Conservation (phyloP, 2,329 filamentous ascomycete species). For the Lachnellula suecica region DNA sequence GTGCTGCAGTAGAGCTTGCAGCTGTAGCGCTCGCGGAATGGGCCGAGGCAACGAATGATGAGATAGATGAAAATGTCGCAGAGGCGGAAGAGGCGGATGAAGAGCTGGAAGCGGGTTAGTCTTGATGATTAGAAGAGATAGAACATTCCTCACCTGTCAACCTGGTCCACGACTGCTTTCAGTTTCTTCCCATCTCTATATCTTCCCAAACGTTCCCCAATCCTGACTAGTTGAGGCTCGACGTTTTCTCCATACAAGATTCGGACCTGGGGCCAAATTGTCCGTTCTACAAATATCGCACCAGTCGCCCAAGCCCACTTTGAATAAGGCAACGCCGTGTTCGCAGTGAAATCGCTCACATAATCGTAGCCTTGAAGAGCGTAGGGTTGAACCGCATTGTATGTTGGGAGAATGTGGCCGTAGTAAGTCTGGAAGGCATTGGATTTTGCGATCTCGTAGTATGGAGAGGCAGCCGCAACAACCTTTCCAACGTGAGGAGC, state of each 20-base stretch:
- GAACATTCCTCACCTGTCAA: constrained; percentile 41
- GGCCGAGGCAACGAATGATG: constrained; percentile 25
- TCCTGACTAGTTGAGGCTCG: constrained; percentile 90
- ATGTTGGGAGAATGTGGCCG: constrained; percentile 72
- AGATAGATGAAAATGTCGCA: constrained; percentile 26
- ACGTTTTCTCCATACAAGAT: constrained; percentile 87
- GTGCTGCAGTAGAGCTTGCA: constrained; percentile 8
- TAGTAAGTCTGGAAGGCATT: constrained; percentile 69
- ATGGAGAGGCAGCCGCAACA: constrained; percentile 61
- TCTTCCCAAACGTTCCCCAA: constrained; percentile 82
- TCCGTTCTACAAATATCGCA: constrained; percentile 69
- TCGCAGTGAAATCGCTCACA: constrained; percentile 64
- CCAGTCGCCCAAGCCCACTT: constrained; percentile 69
- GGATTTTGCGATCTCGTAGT: constrained; percentile 65
- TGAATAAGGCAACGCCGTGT: constrained; percentile 70
- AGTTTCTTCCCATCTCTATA: constrained; percentile 64
- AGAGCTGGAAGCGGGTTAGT: constrained; percentile 21
- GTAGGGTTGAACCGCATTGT: constrained; percentile 73
- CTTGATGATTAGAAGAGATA: constrained; percentile 7
- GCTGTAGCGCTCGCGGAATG: constrained; percentile 19
- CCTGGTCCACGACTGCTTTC: constrained; percentile 55
- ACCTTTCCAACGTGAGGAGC: constrained; percentile 71
- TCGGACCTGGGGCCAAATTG: constrained; percentile 78
- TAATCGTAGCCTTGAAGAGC: constrained; percentile 65
- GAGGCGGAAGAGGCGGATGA: constrained; percentile 31